Conservation (phyloP, 2,329 filamentous ascomycete species). For the Talaromyces rugulosus region DNA sequence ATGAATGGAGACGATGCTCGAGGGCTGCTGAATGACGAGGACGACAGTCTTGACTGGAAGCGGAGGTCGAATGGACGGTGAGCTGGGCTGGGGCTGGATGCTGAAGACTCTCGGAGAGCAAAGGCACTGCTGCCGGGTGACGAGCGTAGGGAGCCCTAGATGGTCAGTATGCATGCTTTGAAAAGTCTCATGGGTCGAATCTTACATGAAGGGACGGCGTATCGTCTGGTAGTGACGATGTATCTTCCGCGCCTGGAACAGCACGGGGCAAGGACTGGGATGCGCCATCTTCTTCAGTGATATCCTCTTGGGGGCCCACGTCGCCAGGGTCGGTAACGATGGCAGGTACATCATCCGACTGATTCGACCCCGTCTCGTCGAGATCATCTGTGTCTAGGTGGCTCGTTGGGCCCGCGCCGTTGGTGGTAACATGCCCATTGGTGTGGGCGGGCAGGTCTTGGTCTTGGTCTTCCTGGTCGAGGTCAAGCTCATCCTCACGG, state of each 20-base stretch:
- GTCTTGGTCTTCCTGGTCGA: constrained; percentile 31
- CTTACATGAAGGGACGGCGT: constrained; percentile 76
- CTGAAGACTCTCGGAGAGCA: constrained; percentile 63
- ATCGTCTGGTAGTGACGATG: constrained; percentile 74
- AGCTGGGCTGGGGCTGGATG: constrained; percentile 71
- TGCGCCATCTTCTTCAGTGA: constrained; percentile 18
- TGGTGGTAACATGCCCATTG: constrained; percentile 21
- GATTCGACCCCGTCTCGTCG: constrained; percentile 17
- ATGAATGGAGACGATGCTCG: constrained; percentile 75
- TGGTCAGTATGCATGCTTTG: constrained; percentile 18
- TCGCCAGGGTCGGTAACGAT: constrained; percentile 23
- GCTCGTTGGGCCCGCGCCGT: constrained; percentile 19
- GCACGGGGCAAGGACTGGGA: constrained; percentile 17
- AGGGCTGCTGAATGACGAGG: constrained; percentile 57
- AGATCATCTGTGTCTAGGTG: constrained; percentile 9
- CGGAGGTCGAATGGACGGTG: constrained; percentile 91
- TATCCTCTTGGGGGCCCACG: neutral
- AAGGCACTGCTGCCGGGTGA: constrained; percentile 71
- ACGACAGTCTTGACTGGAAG: constrained; percentile 82
- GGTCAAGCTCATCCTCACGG: constrained; percentile 51
- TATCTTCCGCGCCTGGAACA: constrained; percentile 56
- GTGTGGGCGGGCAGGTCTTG: constrained; percentile 23
- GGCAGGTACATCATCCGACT: constrained; percentile 25
- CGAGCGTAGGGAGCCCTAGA: constrained; percentile 50
- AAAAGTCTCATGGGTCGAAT: constrained; percentile 22